Evolutionary conservation across 2,329 filamentous ascomycete genomes (phyloP).

Genomic region (Diplodia mutila): DNA sequence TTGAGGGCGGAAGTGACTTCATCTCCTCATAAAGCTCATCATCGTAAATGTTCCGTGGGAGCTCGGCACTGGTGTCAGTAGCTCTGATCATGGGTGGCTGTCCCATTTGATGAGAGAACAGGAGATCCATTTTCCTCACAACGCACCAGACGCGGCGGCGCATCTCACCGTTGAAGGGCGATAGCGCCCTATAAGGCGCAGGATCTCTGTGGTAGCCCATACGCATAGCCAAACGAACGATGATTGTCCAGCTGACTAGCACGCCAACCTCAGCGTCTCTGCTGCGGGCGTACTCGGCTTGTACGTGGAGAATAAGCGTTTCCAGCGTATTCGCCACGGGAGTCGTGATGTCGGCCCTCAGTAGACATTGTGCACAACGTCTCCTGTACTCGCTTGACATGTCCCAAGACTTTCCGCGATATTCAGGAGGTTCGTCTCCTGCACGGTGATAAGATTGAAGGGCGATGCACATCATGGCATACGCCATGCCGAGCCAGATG

Average conservation of each 20-base stretch:
- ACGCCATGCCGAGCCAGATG: slow-evolving; percentile 79
- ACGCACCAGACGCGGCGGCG: slow-evolving; percentile 67
- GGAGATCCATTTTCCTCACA: slow-evolving; percentile 72
- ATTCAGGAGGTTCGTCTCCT: slow-evolving; percentile 78
- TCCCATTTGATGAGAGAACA: slow-evolving; percentile 75
- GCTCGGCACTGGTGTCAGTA: slow-evolving; percentile 73
- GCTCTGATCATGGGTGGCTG: slow-evolving; percentile 69
- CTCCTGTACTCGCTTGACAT: slow-evolving; percentile 63
- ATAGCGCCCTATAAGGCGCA: slow-evolving; percentile 71
- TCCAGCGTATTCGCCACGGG: slow-evolving; percentile 77
- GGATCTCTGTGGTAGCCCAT: slow-evolving; percentile 81
- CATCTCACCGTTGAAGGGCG: slow-evolving; percentile 76
- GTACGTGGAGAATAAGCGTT: slow-evolving; percentile 74
- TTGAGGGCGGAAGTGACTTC: slow-evolving; percentile 67
- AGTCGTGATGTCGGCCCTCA: slow-evolving; percentile 76
- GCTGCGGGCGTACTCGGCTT: slow-evolving; percentile 73
- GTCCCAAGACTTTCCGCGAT: slow-evolving; percentile 64
- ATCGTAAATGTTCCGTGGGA: slow-evolving; percentile 79
- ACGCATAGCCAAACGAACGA: slow-evolving; percentile 66
- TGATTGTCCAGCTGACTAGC: slow-evolving; percentile 63
- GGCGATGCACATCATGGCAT: slow-evolving; percentile 74
- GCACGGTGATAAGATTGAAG: slow-evolving; percentile 80
- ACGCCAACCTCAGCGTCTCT: slow-evolving; percentile 74
- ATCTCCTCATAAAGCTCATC: slow-evolving; percentile 75
- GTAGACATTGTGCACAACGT: slow-evolving; percentile 76